Percentiles rank a stretch among this genome's conserved stretches.
These are phyloP conservation scores for Phytomonas sp. DNA, from an alignment of 208 protist genomes.

Conservation along the genomic window DNA sequence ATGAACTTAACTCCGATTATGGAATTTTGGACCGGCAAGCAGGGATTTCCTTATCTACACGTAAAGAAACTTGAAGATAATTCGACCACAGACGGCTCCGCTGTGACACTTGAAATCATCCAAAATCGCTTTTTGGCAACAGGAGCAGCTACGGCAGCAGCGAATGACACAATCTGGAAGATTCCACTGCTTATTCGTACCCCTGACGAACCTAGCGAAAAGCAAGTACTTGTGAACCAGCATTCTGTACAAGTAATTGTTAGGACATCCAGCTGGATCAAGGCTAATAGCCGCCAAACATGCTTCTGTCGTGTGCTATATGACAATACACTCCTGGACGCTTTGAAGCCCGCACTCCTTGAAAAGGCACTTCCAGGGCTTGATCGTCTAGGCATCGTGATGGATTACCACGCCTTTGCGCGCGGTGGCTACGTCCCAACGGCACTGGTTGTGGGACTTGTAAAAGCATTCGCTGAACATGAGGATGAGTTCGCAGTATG, in stretches of 20 bases:
- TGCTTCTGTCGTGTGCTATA: slow-evolving; percentile 78
- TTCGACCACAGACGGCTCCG: neutral
- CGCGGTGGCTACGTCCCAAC: slow-evolving; percentile 42
- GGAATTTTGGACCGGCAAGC: slow-evolving; percentile 54
- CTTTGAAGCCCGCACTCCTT: slow-evolving; percentile 29
- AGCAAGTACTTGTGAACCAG: slow-evolving; percentile 15
- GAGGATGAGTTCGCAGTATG: slow-evolving; percentile 30
- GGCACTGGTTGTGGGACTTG: slow-evolving; percentile 30
- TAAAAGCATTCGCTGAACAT: slow-evolving; percentile 18
- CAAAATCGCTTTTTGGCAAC: slow-evolving; percentile 42
- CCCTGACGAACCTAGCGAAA: slow-evolving; percentile 14
- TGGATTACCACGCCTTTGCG: slow-evolving; percentile 65
- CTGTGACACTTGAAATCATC: slow-evolving; percentile 18
- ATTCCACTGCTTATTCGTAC: slow-evolving; percentile 38
- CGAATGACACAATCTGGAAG: slow-evolving; percentile 58
- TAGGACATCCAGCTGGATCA: slow-evolving; percentile 32
- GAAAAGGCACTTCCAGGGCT: slow-evolving; percentile 36
- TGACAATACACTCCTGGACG: slow-evolving; percentile 28
- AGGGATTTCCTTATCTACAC: slow-evolving; percentile 67
- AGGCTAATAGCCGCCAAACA: slow-evolving; percentile 60
- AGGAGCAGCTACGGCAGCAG: slow-evolving; percentile 19
- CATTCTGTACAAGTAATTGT: slow-evolving; percentile 15
- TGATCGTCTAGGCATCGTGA: slow-evolving; percentile 57
- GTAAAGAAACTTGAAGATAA: slow-evolving; percentile 12
- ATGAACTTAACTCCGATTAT: slow-evolving; percentile 50